Conservation (phyloP, 2,329 filamentous ascomycete species). For the Aspergillus jensenii region DNA sequence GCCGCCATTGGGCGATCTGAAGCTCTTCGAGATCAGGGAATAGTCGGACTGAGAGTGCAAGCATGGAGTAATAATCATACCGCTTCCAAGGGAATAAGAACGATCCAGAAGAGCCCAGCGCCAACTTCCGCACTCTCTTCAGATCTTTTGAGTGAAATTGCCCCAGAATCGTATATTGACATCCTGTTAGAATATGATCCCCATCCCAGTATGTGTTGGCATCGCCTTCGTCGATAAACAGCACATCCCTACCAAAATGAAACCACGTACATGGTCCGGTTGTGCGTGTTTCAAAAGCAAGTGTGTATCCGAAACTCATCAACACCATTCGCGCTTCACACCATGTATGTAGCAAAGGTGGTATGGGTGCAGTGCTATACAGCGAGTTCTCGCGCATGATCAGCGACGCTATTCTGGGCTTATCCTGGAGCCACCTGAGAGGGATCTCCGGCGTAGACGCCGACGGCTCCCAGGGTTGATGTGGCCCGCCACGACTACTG, state of each 20-base stretch:
- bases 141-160: slow-evolving; percentile 2
- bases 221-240: background rate
- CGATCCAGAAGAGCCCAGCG: background rate
- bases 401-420: background rate
- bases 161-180: background rate
- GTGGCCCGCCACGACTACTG: background rate
- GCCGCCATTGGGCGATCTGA: background rate
- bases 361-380: background rate
- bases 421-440: background rate
- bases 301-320: background rate
- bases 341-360: background rate
- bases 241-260: background rate
- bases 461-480: background rate
- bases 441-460: background rate
- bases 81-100: background rate
- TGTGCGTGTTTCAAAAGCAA: background rate
- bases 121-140: background rate
- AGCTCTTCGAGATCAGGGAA: background rate
- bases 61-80: background rate
- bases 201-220: background rate
- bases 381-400: slow-evolving; percentile 1
- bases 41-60: background rate
- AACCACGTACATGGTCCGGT: background rate
- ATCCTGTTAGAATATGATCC: background rate
- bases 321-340: background rate